Evolutionary conservation across 2,329 filamentous ascomycete genomes (phyloP), one percentile per base, ranked within the genome.

Genomic region (Alternaria postmessia): DNA sequence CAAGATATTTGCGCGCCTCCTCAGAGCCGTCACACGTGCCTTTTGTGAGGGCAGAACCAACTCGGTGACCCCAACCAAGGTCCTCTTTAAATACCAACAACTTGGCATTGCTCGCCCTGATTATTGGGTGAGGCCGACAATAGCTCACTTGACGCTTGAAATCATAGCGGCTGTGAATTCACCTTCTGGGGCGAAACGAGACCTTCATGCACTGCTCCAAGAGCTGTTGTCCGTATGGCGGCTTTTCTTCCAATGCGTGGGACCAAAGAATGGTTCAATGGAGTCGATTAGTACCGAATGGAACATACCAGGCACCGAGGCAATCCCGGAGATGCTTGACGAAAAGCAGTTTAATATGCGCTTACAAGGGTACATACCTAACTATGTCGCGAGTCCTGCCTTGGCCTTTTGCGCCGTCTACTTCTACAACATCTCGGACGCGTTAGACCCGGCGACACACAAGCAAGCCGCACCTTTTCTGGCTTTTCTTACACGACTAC

Each of bases 221-320:
- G 76, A 78, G 62, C 65, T 78, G 3, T 38, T 76, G 9, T 72
- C 73, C 4, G 55, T 78, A 7, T 78, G 75, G 75, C 69, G 66
- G 20, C 51, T 78, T 18, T 73, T 77, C 56, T 76, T 78, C 51
- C 74, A 77, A 47, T 71, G 66, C 49, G 68, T 70, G 57, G 73
- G 70, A 22, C 26, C 26, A 20, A 52, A 59, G 6, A 55, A 60
- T 18, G 56, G 59, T 7, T 24, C 65, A 9, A 28, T 75, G 18
- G 57, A 75, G 16, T 57, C 66, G 4, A 61, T 75, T 39, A 68
- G 53, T 28, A 24, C 58, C 3, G 59, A 71, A 5, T 78, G 75
- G 75, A 64, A 64, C 5, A 14, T 77, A 12, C 70, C 72, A n/a
- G 28, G 59, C 9, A 9, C 59, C 11, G 62, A 62, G 16, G 41